Percentiles rank a stretch among this genome's conserved stretches.
Evolutionary conservation across 805 yeast genomes (phyloP).

Genomic region (Pichia paraexigua): DNA sequence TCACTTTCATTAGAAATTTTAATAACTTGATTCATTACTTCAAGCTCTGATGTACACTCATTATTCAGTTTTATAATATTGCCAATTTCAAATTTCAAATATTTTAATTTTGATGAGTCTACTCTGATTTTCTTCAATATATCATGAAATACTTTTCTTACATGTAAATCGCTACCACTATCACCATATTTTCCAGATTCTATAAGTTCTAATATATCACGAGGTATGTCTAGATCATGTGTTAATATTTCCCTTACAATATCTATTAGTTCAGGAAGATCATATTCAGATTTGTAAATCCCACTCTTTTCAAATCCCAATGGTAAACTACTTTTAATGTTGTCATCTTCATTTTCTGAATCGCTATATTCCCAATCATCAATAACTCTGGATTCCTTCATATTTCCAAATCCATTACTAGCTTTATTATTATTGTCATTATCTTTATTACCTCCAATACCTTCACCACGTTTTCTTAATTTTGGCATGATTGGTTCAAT

Average conservation of each 20-base stretch:
- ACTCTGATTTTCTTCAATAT: conserved; percentile 9
- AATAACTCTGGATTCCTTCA: conserved; percentile 7
- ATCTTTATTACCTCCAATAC: conserved; percentile 53
- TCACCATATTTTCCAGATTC: conserved; percentile 22
- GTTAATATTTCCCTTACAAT: conserved; percentile 32
- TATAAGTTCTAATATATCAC: conserved; percentile 21
- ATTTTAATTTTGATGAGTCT: conserved; percentile 9
- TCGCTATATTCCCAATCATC: conserved; percentile 14
- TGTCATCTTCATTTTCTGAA: conserved; percentile 19
- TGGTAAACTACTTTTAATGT: background rate
- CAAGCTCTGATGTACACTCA: background rate
- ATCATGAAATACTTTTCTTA: conserved; percentile 16
- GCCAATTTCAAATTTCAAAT: conserved; percentile 11
- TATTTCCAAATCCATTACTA: conserved; percentile 6
- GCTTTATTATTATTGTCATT: conserved; percentile 23
- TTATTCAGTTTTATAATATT: conserved; percentile 7
- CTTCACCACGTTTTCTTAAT: conserved; percentile 57
- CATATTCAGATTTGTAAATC: conserved; percentile 5
- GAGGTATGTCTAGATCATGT: conserved; percentile 31
- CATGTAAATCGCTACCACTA: conserved; percentile 6
- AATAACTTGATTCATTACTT: conserved; percentile 4
- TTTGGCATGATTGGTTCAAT: conserved; percentile 70
- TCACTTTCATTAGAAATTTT: background rate
- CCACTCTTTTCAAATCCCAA: conserved; percentile 11
- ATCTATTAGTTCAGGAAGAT: conserved; percentile 27